Conservation (phyloP, 1,139 yeast species). For the Pichia sp. region DNA sequence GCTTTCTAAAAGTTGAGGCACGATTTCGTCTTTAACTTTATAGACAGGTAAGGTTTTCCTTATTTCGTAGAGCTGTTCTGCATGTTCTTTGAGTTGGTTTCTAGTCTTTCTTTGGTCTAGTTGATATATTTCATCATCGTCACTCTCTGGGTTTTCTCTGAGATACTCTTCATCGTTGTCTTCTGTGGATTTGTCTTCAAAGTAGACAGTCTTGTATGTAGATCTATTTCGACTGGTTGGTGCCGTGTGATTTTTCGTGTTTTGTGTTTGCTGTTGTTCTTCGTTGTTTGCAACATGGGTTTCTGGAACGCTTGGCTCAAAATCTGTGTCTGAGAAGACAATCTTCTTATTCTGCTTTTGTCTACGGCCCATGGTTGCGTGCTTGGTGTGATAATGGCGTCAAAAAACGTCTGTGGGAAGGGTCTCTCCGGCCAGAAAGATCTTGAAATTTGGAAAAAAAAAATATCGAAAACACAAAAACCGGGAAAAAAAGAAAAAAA, state of each 20-base stretch:
- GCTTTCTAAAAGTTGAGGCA: conserved; percentile 52
- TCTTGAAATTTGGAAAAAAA: neutral
- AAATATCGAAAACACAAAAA: too few relatives aligned
- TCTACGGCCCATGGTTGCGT: conserved; percentile 9
- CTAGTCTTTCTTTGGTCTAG: conserved; percentile 13
- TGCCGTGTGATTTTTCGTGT: neutral
- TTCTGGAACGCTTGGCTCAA: conserved; percentile 1
- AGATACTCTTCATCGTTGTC: conserved; percentile 33
- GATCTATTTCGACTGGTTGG: neutral
- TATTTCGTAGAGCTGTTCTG: conserved; percentile 46
- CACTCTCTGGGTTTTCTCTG: conserved; percentile 26
- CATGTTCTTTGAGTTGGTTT: conserved; percentile 37
- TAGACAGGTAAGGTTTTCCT: conserved; percentile 73
- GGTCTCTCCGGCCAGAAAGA: too few relatives aligned
- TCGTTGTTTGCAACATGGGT: neutral
- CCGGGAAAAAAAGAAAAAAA: neutral
- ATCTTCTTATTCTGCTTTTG: conserved; percentile 27
- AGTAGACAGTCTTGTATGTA: conserved; percentile 12
- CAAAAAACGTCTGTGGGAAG: too few relatives aligned
- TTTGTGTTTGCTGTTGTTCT: neutral
- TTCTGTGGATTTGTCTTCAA: conserved; percentile 17
- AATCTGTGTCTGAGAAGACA: conserved; percentile 21
- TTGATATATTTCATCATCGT: conserved; percentile 18
- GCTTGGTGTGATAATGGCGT: too few relatives aligned
- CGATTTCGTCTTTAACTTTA: conserved; percentile 63